A percentile compares a stretch with the other conserved stretches of the same genome.
These are phyloP conservation scores for Alternaria solani DNA, from an alignment of 2,329 filamentous ascomycete genomes.

Conservation along the genomic window DNA sequence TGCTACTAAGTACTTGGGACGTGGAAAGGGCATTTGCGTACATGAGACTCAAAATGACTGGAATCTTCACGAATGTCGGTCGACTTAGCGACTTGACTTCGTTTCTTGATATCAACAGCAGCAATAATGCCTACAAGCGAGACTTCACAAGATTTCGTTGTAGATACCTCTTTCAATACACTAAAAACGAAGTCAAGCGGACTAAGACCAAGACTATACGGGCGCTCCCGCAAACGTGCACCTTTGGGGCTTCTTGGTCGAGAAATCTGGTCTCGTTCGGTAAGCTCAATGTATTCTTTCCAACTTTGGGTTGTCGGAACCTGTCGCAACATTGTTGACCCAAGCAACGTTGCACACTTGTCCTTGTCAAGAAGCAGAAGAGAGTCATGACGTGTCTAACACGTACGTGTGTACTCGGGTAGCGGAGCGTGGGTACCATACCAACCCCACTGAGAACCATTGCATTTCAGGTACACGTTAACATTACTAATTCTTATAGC, in stretches of 20 bases:
- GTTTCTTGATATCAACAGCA: too few relatives aligned
- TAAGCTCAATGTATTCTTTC: neutral
- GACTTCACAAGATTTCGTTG: neutral
- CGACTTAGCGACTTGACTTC: too few relatives aligned
- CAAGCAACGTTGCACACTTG: neutral
- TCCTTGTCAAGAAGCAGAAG: neutral
- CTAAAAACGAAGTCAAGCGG: neutral
- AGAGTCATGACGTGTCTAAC: too few relatives aligned
- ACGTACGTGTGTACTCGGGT: neutral
- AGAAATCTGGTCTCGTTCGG: neutral
- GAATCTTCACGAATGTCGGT: too few relatives aligned
- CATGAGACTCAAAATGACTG: too few relatives aligned
- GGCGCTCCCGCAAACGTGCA: too few relatives aligned
- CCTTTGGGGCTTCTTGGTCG: neutral
- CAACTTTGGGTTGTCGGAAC: neutral
- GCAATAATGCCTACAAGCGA: too few relatives aligned
- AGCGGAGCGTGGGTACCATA: neutral
- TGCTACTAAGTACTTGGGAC: too few relatives aligned
- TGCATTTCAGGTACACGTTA: neutral
- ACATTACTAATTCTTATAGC: neutral
- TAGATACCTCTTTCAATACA: neutral
- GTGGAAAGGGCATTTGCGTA: too few relatives aligned
- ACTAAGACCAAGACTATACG: neutral
- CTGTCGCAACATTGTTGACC: neutral
- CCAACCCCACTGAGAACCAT: neutral